Evolutionary conservation across 192 early-diverging fungal species (phyloP), one percentile per base, ranked within the genome.

Genomic region (Thamnidium elegans): DNA sequence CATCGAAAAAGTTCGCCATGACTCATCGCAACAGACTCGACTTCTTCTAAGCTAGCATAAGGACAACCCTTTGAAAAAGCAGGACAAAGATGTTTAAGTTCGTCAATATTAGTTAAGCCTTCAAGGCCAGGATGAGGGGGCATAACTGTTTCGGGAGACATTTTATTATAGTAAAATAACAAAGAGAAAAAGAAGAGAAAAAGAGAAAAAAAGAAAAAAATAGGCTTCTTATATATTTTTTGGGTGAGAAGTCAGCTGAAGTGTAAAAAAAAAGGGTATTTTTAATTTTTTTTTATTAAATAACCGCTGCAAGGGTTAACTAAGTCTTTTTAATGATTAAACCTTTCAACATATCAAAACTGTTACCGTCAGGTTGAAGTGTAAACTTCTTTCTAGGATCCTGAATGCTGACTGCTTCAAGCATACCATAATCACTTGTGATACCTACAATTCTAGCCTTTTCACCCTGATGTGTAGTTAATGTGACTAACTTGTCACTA

Each of bases 291-390:
- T 39, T 3, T 10, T 39, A 39, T 39, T 39, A 39, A 39, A 39
- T 39, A 39, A 10, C 36, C 36, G 36, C 36, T 39, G 4, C 26
- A 26, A 26, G 26, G 26, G 9, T 39, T 44, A 13, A n/a, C 43
- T 63, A 70, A 13, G 42, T 21, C 39, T 70, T 70, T 36, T 64
- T 70, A 45, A 79, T 84, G 68, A 99, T 94, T 48, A 99, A 69
- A 0, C 92, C 92, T 59, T 90, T 87, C 70, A 97, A 83, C 93
- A 99, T 97, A 72, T 99, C 97, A 75, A 99, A 99, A 34, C 86
- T 89, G 73, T 97, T 99, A 7, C 97, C 97, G 65, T 96, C 97
- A 5, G 97, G 97, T 75, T 96, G 93, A 39, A 99, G 72, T n/a
- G 83, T 80, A 60, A 86, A 86, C 26, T 83, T 76, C 17, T 80